A percentile compares a stretch with the other conserved stretches of the same genome.
phyloP scores from a whole-genome alignment of 768 basidiomycete genomes.

The Suillus subalutaceus region DNA sequence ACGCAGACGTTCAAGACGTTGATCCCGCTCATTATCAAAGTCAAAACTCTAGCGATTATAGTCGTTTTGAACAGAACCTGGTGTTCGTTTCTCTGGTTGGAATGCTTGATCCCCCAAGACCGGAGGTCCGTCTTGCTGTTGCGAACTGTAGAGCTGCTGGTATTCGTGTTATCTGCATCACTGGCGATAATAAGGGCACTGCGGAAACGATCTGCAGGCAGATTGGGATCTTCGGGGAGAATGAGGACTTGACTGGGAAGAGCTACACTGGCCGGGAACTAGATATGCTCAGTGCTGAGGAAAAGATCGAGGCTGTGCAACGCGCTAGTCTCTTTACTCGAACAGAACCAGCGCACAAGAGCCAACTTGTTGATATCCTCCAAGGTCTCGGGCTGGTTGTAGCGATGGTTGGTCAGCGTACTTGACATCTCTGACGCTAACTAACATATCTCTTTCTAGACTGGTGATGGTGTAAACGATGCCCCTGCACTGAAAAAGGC shows the following conservation, averaged over 20 bases:
- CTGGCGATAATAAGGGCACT: slow-evolving; percentile 97
- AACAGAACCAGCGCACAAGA: slow-evolving; percentile 95
- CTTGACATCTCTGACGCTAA: slow-evolving; percentile 12
- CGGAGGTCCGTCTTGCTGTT: slow-evolving; percentile 86
- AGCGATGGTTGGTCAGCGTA: slow-evolving; percentile 72
- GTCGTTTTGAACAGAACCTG: slow-evolving; percentile 88
- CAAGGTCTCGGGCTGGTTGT: slow-evolving; percentile 92
- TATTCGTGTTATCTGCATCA: slow-evolving; percentile 96
- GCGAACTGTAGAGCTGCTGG: slow-evolving; percentile 91
- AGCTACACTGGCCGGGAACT: slow-evolving; percentile 94
- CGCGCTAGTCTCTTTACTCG: slow-evolving; percentile 88
- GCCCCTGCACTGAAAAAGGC: slow-evolving; percentile 97
- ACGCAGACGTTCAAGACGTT: slow-evolving; percentile 74
- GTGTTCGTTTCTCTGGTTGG: slow-evolving; percentile 95
- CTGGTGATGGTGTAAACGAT: slow-evolving; percentile 97
- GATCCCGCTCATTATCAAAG: slow-evolving; percentile 83
- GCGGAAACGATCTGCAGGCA: slow-evolving; percentile 97
- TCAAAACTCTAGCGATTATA: slow-evolving; percentile 78
- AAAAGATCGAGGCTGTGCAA: slow-evolving; percentile 87
- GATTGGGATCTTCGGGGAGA: slow-evolving; percentile 87
- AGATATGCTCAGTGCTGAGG: slow-evolving; percentile 75
- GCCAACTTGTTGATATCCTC: slow-evolving; percentile 89
- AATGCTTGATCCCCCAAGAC: slow-evolving; percentile 97
- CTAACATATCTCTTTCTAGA: slow-evolving; percentile 47
- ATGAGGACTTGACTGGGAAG: slow-evolving; percentile 92